These are phyloP conservation scores for Orbilia ellipsospora DNA, from an alignment of 2,329 filamentous ascomycete genomes.

Conservation along the genomic window DNA sequence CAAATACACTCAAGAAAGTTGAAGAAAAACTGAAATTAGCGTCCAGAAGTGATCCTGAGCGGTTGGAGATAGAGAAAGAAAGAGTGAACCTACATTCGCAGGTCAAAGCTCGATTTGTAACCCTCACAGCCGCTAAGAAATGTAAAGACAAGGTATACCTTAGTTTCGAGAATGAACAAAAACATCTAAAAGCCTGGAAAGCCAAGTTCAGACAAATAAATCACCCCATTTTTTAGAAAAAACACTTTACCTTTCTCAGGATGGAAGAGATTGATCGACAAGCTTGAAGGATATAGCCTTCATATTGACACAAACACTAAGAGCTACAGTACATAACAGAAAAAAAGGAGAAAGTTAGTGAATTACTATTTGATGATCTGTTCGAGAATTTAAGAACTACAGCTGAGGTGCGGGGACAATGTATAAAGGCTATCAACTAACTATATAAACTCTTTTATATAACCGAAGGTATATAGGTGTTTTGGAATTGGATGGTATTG, in stretches of 20 bases:
- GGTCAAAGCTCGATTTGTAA: not conserved
- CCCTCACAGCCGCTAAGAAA: not conserved
- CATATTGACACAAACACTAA: not conserved
- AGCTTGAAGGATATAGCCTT: not conserved
- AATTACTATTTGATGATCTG: not conserved
- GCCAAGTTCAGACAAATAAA: not conserved
- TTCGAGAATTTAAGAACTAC: not conserved
- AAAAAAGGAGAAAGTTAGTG: conserved; percentile 1
- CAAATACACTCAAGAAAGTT: not conserved
- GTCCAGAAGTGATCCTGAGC: not conserved
- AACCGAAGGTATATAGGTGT: conserved; percentile 1
- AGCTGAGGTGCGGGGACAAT: not conserved
- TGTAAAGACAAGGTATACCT: not conserved
- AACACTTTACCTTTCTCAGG: not conserved
- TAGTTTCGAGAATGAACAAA: not conserved
- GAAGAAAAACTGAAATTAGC: not conserved
- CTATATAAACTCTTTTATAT: not conserved
- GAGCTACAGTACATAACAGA: not conserved
- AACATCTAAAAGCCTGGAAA: not conserved
- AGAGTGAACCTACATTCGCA: not conserved
- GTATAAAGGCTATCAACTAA: not conserved
- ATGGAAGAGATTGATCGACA: not conserved
- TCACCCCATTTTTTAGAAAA: not conserved
- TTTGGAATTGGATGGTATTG: not conserved
- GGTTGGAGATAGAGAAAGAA: not conserved